These are phyloP conservation scores for Emydomyces testavorans DNA, from an alignment of 2,329 filamentous ascomycete genomes.

Conservation along the genomic window DNA sequence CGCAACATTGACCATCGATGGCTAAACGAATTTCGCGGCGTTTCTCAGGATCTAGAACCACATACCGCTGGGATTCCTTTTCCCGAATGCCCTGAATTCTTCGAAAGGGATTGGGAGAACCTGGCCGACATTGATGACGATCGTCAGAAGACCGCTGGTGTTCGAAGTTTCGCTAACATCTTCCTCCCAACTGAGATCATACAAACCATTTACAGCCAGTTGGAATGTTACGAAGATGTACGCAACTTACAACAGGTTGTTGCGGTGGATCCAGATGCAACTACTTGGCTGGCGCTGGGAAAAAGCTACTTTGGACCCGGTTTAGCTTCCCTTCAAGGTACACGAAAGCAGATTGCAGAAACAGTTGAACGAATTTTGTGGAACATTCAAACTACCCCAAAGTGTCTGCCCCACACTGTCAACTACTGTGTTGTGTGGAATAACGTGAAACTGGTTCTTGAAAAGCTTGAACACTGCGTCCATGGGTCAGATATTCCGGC, in stretches of 20 bases:
- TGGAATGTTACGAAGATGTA: slow-evolving; percentile 10
- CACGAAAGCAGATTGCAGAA: not conserved
- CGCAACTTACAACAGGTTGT: slow-evolving; percentile 1
- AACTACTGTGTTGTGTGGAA: slow-evolving; percentile 2
- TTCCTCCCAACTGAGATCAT: slow-evolving; percentile 10
- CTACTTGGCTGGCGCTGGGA: slow-evolving; percentile 4
- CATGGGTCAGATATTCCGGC: not conserved
- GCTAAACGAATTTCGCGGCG: not conserved
- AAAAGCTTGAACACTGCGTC: not conserved
- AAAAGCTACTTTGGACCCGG: slow-evolving; percentile 1
- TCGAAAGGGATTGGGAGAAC: not conserved
- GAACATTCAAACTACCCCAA: not conserved
- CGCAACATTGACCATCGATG: not conserved
- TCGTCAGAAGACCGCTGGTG: not conserved
- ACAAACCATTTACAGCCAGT: slow-evolving; percentile 6
- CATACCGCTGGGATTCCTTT: slow-evolving; percentile 1
- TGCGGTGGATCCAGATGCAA: not conserved
- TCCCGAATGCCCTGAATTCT: not conserved
- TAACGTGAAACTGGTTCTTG: not conserved
- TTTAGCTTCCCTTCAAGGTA: not conserved
- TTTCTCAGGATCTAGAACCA: slow-evolving; percentile 2
- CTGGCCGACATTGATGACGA: slow-evolving; percentile 2
- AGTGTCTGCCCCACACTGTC: not conserved
- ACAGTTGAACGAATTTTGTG: not conserved
- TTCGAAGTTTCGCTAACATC: not conserved